Conservation (phyloP, 164 flowering plant genomes). For the Macadamia integrifolia region DNA sequence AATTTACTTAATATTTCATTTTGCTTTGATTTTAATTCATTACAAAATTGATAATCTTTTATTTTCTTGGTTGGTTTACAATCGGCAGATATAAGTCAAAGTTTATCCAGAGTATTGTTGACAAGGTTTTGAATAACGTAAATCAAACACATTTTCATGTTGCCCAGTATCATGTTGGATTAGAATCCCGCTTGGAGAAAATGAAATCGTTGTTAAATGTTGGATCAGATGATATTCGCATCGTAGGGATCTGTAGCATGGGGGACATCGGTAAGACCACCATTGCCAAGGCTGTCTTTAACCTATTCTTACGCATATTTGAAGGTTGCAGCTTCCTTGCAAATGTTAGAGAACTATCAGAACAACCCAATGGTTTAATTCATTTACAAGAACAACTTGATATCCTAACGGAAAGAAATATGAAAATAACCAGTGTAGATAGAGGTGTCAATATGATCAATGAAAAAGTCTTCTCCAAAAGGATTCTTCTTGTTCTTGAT, state of each 20-base stretch:
- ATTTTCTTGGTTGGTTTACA: no score
- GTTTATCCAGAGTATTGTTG: not conserved
- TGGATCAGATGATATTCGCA: not conserved
- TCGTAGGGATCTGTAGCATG: conserved; percentile 2
- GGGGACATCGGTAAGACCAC: no score
- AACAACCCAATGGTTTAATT: not conserved
- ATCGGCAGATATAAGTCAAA: not conserved
- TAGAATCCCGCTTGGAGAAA: not conserved
- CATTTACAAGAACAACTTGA: conserved; percentile 3
- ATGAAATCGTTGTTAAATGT: not conserved
- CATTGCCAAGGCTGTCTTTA: no score
- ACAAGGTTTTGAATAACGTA: not conserved
- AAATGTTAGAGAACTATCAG: conserved; percentile 5
- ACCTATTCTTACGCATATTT: not conserved
- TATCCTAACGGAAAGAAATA: not conserved
- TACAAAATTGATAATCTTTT: no score
- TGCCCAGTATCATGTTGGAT: not conserved
- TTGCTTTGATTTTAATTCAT: no score
- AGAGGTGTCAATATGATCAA: conserved; percentile 5
- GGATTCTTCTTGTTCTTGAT: conserved; percentile 5
- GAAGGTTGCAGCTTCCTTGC: conserved; percentile 8
- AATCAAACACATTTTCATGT: not conserved
- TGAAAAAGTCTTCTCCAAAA: not conserved
- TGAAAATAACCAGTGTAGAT: not conserved
- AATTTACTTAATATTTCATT: no score